Evolutionary conservation across 495 filamentous ascomycete genomes (phyloP).

Genomic region (Monascus purpureus): DNA sequence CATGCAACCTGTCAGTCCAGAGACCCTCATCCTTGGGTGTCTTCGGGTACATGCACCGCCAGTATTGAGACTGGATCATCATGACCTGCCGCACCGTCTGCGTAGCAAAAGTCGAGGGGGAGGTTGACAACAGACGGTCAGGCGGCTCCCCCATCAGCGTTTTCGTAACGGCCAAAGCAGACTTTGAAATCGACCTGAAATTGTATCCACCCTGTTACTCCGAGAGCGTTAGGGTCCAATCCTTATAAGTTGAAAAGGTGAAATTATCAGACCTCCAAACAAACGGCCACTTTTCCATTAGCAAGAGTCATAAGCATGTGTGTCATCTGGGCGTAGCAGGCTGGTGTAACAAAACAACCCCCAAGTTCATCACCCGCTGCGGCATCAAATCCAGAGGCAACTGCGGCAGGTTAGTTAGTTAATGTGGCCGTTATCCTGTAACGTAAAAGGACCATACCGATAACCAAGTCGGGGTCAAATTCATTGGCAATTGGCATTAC

Average conservation of each 20-base stretch:
- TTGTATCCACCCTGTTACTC: constrained; percentile 75
- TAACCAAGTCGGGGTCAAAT: constrained; percentile 88
- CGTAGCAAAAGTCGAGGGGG: constrained; percentile 30
- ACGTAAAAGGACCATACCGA: constrained; percentile 33
- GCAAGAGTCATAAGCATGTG: constrained; percentile 98
- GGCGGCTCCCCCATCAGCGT: constrained; percentile 94
- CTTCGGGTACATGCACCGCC: constrained; percentile 45
- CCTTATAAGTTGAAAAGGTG: background rate
- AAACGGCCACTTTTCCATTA: constrained; percentile 77
- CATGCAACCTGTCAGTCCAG: constrained; percentile 39
- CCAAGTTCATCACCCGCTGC: constrained; percentile 86
- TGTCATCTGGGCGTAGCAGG: constrained; percentile 96
- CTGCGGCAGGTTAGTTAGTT: constrained; percentile 19
- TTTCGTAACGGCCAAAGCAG: constrained; percentile 78
- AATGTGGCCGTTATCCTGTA: background rate
- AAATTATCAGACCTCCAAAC: constrained; percentile 49
- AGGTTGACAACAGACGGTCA: constrained; percentile 43
- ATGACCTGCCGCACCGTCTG: constrained; percentile 39
- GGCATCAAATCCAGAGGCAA: constrained; percentile 93
- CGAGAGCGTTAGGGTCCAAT: background rate
- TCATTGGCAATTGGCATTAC: constrained; percentile 95
- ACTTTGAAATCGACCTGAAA: constrained; percentile 77
- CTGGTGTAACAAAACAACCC: constrained; percentile 77
- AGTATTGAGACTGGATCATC: constrained; percentile 40
- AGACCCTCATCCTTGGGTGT: constrained; percentile 13